Base-by-base conservation (phyloP, 2,329 filamentous ascomycete genomes). In the Penicillium sp. region DNA sequence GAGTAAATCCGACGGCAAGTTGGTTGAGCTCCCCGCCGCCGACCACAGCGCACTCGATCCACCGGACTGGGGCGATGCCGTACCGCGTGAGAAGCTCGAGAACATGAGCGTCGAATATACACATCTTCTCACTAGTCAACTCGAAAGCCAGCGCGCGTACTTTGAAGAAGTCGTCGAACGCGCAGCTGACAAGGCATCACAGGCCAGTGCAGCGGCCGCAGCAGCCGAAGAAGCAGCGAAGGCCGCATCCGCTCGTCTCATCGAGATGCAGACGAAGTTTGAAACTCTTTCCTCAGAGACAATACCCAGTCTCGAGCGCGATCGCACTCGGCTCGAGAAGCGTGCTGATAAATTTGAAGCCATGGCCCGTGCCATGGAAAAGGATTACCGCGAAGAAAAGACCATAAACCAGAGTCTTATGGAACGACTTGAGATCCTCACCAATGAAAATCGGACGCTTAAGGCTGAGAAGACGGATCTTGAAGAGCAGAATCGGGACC, bases 81-180 rank as follows among this genome's bases (percentile, higher is more conserved):
- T 78, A 1, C 76, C 77, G 1, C 71, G 74, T 29, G 84, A 86
- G 67, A 87, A 87, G 66, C 76, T 87, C 42, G 85, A 87, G 58
- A 89, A 84, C 65, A 95, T 97, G 68, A 90, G 90, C 28, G 82
- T 94, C 60, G 94, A 99, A 74, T 99, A 97, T 70, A 94, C 93
- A 0, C 92, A 96, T 67, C 83, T 99, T 2, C 83, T 99, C 10
- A 95, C 90, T 3, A 92, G 87, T 54, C 94, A 99, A 67, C 84
- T 99, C 2, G 94, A 97, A 69, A 91, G 87, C 41, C 94, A 99
- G 70, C 84, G 94, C 9, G 81, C 89, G 0, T 99, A 97, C 73
- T 99, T 95, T 63, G 93, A 97, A 70, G 93, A 95, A 62, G 85
- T 95, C 70, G 82, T 99, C 47, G 87, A 86, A 65, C 90, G 95